Conservation (phyloP, 2,329 filamentous ascomycete genomes). For the Aspergillus sergii region DNA sequence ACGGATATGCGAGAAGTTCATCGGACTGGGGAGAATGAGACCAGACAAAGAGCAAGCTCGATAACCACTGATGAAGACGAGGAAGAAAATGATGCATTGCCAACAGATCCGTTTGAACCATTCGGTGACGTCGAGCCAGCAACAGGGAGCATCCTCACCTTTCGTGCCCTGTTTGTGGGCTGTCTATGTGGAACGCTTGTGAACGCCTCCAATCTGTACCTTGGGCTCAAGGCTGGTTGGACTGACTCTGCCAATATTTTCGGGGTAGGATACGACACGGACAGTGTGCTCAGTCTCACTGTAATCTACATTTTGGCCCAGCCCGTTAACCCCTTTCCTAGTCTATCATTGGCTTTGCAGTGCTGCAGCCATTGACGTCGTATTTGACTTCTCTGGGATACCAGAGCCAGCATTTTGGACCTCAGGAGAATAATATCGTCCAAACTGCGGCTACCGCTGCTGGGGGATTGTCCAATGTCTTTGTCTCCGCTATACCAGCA, state of each 20-base stretch:
- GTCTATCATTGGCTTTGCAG: constrained; percentile 9
- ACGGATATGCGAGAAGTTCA: not conserved
- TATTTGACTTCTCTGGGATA: not conserved
- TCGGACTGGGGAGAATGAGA: not conserved
- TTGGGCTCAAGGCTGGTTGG: constrained; percentile 9
- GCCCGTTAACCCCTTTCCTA: not conserved
- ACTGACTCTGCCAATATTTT: constrained; percentile 9
- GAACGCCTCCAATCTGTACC: constrained; percentile 10
- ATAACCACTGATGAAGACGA: not conserved
- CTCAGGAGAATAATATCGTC: constrained; percentile 11
- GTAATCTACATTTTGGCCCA: not conserved
- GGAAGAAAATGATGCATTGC: not conserved
- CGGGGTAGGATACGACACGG: not conserved
- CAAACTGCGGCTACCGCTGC: constrained; percentile 9
- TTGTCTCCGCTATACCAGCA: constrained; percentile 8
- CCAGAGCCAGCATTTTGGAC: not conserved
- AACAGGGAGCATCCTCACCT: not conserved
- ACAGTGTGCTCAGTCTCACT: not conserved
- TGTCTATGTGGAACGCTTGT: constrained; percentile 7
- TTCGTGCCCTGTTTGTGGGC: constrained; percentile 4
- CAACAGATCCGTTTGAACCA: not conserved
- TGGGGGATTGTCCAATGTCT: constrained; percentile 7
- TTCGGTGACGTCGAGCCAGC: not conserved
- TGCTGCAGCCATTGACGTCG: not conserved
- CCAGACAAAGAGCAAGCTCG: not conserved